Base-by-base conservation (phyloP, 345 rosid genomes). In the Dovyalis caffra region DNA sequence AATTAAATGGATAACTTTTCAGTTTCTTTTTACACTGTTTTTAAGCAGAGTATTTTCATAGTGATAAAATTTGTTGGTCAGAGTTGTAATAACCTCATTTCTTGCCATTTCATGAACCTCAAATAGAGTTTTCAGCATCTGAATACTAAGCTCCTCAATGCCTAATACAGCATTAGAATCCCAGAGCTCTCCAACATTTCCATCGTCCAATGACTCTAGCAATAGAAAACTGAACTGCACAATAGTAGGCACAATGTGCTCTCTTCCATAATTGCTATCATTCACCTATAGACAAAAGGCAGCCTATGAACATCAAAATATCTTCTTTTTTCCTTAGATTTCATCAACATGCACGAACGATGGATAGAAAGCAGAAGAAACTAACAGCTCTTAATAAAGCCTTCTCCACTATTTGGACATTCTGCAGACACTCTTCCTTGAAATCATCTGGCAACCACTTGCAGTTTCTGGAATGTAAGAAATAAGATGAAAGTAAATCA, bases 91-190 rank as follows among this genome's bases (percentile, higher is more conserved):
- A 73, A 92, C 97, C 97, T 92, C 95, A 66, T 82, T 92, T 80
- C 97, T 88, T 74, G 95, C 85, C 94, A 92, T 89, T 76, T 89
- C 95, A 83, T 92, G 91, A 79, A 83, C 83, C 84, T 92, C 92
- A 80, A 90, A 92, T 70, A 92, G 80, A 35, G 83, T 86, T 82
- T 87, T 88, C 74, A 92, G 83, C 76, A 92, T 86, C 86, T 87
- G 90, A 79, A 89, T 73, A 60, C 94, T 86, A 66, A 92, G 91
- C 79, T 87, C 87, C 79, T 89, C 91, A 75, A 83, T 75, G 80
- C 94, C 92, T 64, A 89, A 72, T 33, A 88, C 73, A 71, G 86
- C 86, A 76, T 77, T 75, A 66, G 86, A 82, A 79, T 47, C 74
- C 78, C 87, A 57, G 37, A 65, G 35, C n/a, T 69, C 87, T 35